Base-by-base conservation (phyloP, 1,139 yeast species). In the Diutina rugosa region DNA sequence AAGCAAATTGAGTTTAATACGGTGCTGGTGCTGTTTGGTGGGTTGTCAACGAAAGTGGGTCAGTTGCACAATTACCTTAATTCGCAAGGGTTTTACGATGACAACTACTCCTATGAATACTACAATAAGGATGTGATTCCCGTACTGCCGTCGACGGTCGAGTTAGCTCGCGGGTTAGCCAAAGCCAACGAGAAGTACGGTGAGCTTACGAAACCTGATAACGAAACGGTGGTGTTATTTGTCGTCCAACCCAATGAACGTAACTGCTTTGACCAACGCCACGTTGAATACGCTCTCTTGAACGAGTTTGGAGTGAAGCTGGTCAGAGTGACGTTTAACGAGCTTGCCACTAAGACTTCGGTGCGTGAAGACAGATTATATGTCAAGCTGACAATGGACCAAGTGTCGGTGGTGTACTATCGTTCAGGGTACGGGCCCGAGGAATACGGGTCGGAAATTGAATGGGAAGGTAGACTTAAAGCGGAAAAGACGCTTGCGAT, bases 1-100 rank as follows among this genome's bases (percentile, higher is more conserved):
- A 91, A 91, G 66, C 99, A 95, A 69, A 91, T 93, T 56, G 99
- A 93, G 67, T 93, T 91, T 73, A 93, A 93, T 69, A 90, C 99
- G 1, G 91, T 93, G 3, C 87, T 97, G 64, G 96, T 93, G 1
- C 90, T 98, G 0, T 93, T 93, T 74, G 97, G 96, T 28, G 97
- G 96, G 0, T 76, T 93, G 57, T 86, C 97, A 1, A 70, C 90
- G 14, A 87, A 85, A 65, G 91, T 90, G 26, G 88, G 95, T 26
- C 76, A 81, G 63, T 73, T 89, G 59, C 99, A 93, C 68, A 71
- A 77, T 46, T 88, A 77, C 63, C 71, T 86, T 64, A 85, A 86
- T 64, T 67, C 71, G 6, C 66, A 74, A 10, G 90, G 90, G 5
- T 69, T 69, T 14, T 87, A 85, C 63, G 76, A 75, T 56, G 60